Percentiles rank a stretch among this genome's conserved stretches.
phyloP scores from a whole-genome alignment of 345 rosid genomes.

The Triadica sebifera region DNA sequence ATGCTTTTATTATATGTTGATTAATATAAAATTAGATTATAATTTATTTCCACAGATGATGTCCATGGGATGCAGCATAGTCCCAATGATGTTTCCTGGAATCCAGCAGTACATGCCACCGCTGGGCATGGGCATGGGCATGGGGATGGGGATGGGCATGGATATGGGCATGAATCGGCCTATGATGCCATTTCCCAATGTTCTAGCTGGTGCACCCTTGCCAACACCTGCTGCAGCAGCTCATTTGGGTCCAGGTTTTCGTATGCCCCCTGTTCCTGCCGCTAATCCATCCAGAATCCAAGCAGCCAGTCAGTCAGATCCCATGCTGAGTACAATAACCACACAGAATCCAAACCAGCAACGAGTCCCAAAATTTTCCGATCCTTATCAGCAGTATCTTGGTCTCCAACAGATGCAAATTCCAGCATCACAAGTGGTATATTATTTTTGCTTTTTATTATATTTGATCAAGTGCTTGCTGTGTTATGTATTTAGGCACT shows the following conservation, averaged over 20 bases:
- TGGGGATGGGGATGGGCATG: conserved; percentile 23
- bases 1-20: background rate
- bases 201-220: conserved; percentile 51
- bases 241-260: conserved; percentile 57
- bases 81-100: conserved; percentile 84
- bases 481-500: background rate
- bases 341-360: conserved; percentile 46
- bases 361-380: conserved; percentile 39
- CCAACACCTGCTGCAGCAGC: conserved; percentile 53
- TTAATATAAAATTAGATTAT: conserved; percentile 11
- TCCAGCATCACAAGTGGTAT: conserved; percentile 51
- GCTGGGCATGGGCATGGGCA: conserved; percentile 52
- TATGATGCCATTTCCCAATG: conserved; percentile 75
- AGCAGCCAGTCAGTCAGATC: conserved; percentile 42
- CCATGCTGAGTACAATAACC: conserved; percentile 37
- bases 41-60: conserved; percentile 48
- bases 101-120: conserved; percentile 61
- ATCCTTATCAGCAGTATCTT: conserved; percentile 72
- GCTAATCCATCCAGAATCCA: conserved; percentile 56
- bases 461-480: background rate
- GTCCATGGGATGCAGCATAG: conserved; percentile 92
- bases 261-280: conserved; percentile 47
- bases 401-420: conserved; percentile 54
- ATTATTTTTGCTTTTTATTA: background rate
- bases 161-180: conserved; percentile 54